phyloP scores from a whole-genome alignment of 345 rosid species.

The Populus ilicifolia region DNA sequence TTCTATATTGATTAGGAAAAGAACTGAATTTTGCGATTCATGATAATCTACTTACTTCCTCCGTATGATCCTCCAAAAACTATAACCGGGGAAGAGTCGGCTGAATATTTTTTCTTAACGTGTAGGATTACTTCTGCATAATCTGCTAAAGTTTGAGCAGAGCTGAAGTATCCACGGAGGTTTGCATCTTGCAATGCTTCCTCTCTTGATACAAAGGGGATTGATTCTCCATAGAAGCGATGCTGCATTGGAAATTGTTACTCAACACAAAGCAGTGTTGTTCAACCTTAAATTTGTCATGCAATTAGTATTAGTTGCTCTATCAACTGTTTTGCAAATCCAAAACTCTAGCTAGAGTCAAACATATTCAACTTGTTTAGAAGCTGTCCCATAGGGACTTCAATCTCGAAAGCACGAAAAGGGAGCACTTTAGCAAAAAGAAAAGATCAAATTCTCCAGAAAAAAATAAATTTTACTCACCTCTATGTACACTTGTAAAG shows the following conservation, averaged over 20 bases:
- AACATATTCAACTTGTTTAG: too few relatives aligned
- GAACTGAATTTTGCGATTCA: neutral
- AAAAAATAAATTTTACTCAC: neutral
- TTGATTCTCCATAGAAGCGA: slow-evolving; percentile 3
- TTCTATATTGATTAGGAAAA: too few relatives aligned
- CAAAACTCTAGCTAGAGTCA: too few relatives aligned
- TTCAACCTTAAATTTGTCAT: too few relatives aligned
- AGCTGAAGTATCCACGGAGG: slow-evolving; percentile 9
- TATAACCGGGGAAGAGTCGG: neutral
- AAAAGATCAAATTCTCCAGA: neutral
- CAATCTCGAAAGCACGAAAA: too few relatives aligned
- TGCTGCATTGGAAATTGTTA: neutral
- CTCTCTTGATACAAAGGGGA: neutral
- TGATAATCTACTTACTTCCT: neutral
- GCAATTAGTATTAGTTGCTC: too few relatives aligned
- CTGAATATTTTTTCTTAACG: neutral
- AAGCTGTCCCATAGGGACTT: too few relatives aligned
- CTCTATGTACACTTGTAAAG: slow-evolving; percentile 23
- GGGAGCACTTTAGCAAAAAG: neutral
- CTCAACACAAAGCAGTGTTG: neutral
- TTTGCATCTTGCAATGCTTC: slow-evolving; percentile 5
- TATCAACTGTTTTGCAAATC: too few relatives aligned
- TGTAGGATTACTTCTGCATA: slow-evolving; percentile 8
- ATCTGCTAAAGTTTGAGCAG: slow-evolving; percentile 15
- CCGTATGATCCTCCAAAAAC: slow-evolving; percentile 17